Evolutionary conservation across 164 flowering plant genomes (phyloP), one percentile per base, ranked within the genome.

Genomic region (Liquidambar formosana): DNA sequence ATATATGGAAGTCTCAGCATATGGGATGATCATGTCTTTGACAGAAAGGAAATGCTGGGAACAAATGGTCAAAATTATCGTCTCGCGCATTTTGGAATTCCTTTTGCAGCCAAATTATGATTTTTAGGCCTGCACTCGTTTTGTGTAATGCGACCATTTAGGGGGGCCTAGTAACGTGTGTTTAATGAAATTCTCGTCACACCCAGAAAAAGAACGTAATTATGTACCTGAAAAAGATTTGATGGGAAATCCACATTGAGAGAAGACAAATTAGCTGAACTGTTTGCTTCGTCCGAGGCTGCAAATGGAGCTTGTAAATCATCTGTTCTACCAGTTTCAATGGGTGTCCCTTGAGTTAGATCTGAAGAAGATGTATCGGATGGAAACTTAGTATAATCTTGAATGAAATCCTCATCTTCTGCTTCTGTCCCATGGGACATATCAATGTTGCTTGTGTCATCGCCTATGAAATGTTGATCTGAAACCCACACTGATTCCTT

Each of bases 351-450:
- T 79, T 82, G 85, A 49, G 88, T 84, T 70, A 88, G 52, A 56
- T 88, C 88, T 1, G 89, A 88, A 3, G 88, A 82, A 15, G 88
- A 85, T 45, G 86, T 75, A 38, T 79, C 81, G 0, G 81, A 71
- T 0, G 76, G 78, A 48, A 78, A 67, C 67, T 77, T 79, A 0
- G 71, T 64, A 48, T 65, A 68, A n/a, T 76, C 65, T 8, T 76
- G 61, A 22, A 73, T 68, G 12, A 57, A 54, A 18, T 67, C 64
- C 33, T 68, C 71, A 56, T 78, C 78, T 26, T 66, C 71, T 4
- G 41, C 56, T 57, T 69, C 75, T 45, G 48, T 56, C 13, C 56
- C 57, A 28, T 48, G 67, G 1, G 41, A 53, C 57, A 38, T 65
- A 51, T 28, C 66, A 41, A 28, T 46, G 38, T 51, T 73, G 62